Base-by-base conservation (phyloP, 2,329 filamentous ascomycete genomes). In the Aspergillus uvarum region DNA sequence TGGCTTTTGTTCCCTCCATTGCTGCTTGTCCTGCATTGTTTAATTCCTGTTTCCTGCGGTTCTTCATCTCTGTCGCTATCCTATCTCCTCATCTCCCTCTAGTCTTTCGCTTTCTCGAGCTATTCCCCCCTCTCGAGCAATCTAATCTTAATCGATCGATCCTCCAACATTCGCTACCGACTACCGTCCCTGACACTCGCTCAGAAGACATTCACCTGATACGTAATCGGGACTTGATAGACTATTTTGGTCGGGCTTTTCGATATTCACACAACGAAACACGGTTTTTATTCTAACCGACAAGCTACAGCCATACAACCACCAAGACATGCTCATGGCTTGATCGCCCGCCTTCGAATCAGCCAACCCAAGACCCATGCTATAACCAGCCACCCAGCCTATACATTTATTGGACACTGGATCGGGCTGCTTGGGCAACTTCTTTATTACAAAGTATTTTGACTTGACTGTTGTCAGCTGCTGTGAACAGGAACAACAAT, bases 401-500 rank as follows among this genome's bases (percentile, higher is more conserved):
- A 38, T 47, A 22, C 48, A 24, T 19, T 57, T 49, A 49, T 51
- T 52, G 21, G 24, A 57, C 55, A 48, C 48, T 57, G 31, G 24
- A 57, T 31, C 26, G 51, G 55, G 55, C 29, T 57, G n/a, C 38
- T 32, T 22, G 47, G 48, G 48, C 44, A 24, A 47, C 53, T 21
- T 11, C 42, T 44, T 44, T 7, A 44, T 8, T 24, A 16, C 24
- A n/a, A 44, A 29, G 38, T 22, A 19, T 47, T n/a, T 31, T 29
- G 26, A 21, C 53, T 47, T 48, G 21, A 22, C 44, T 11, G 31
- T 55, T 47, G 53, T 29, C 44, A 19, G 26, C n/a, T 51, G 42
- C 35, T 49, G 44, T 54, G 35, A 22, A 8, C 19, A 12, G 47
- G 35, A 56, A 51, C 35, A 50, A 56, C 61, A 66, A 86, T 56